Conservation (phyloP, 148 eudicot genomes). For the Arctostaphylos glauca region DNA sequence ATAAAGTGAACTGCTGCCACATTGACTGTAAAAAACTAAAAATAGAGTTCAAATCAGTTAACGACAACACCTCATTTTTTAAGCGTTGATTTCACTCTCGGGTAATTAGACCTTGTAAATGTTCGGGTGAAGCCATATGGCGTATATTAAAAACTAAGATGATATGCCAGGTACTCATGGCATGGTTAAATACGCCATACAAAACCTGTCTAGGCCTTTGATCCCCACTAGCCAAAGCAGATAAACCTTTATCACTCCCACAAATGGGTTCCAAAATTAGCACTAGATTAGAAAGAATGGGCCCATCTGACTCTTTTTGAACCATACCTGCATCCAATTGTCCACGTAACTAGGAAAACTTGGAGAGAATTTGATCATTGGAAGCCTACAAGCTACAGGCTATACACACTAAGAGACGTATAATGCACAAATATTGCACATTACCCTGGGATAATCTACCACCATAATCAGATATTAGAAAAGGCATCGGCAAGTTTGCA, state of each 20-base stretch:
- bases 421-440: not conserved
- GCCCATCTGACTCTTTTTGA: conserved; percentile 1
- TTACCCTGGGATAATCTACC: not conserved
- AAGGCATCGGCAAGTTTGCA: not conserved
- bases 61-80: not conserved
- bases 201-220: not conserved
- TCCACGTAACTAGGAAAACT: not conserved
- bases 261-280: not conserved
- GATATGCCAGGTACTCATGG: not conserved
- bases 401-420: not conserved
- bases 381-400: not conserved
- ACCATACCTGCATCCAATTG: not conserved
- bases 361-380: not conserved
- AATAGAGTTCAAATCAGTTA: not conserved
- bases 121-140: not conserved
- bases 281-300: not conserved
- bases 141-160: not conserved
- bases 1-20: not conserved
- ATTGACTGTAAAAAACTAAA: not conserved
- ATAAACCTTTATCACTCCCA: not conserved
- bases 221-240: not conserved
- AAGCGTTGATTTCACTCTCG: not conserved
- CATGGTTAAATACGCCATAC: not conserved
- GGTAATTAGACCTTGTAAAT: not conserved
- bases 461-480: not conserved